These are phyloP conservation scores for Alternaria viburni DNA, from an alignment of 2,329 filamentous ascomycete genomes.

Conservation along the genomic window DNA sequence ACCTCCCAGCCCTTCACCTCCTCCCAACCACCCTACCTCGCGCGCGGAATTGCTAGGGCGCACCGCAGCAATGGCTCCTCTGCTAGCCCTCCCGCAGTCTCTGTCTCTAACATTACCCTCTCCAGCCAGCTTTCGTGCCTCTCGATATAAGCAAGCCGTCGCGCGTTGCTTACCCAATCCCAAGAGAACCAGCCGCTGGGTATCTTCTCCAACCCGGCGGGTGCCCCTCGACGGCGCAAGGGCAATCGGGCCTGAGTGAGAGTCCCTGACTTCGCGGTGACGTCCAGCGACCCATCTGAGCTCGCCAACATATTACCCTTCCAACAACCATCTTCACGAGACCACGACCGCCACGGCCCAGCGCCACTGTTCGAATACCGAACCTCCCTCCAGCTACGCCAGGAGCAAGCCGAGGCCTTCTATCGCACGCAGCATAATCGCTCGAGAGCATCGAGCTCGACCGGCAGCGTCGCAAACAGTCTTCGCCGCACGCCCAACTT, in stretches of 20 bases:
- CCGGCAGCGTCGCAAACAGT: conserved; percentile 57
- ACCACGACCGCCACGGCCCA: conserved; percentile 42
- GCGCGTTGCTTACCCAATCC: conserved; percentile 16
- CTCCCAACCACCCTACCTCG: conserved; percentile 8
- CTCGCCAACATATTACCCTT: conserved; percentile 39
- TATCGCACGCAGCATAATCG: conserved; percentile 43
- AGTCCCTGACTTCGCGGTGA: conserved; percentile 30
- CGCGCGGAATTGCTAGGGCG: conserved; percentile 12
- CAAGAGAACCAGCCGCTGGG: conserved; percentile 24
- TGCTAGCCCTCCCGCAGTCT: conserved; percentile 25
- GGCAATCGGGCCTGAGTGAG: conserved; percentile 17
- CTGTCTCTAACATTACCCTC: conserved; percentile 27
- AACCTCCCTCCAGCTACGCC: conserved; percentile 51
- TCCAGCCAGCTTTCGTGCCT: conserved; percentile 29
- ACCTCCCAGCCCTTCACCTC: conserved; percentile 24
- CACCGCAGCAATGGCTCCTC: conserved; percentile 33
- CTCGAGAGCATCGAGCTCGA: conserved; percentile 60
- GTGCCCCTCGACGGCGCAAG: conserved; percentile 28
- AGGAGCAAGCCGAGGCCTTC: conserved; percentile 48
- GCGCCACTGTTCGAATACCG: conserved; percentile 36
- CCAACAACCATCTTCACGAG: conserved; percentile 39
- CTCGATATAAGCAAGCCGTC: conserved; percentile 23
- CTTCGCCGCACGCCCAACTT: conserved; percentile 62
- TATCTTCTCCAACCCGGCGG: conserved; percentile 23
- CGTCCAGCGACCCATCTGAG: conserved; percentile 32